Base-by-base conservation (phyloP, 2,329 filamentous ascomycete genomes). In the Bipolaris bicolor region DNA sequence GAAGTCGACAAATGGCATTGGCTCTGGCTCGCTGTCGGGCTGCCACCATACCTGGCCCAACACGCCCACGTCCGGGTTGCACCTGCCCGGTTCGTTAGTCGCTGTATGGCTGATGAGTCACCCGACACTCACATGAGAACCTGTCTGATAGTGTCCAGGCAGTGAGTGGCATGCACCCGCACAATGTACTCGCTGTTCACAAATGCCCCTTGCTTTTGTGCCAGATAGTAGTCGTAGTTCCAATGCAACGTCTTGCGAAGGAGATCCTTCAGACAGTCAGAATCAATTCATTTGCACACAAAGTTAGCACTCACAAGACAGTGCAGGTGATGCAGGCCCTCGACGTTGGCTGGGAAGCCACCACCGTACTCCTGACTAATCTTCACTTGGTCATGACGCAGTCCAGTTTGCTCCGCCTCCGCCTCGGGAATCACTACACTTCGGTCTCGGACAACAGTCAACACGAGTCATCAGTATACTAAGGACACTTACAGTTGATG, bases 21-120 rank as follows among this genome's bases (percentile, higher is more conserved):
- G 80, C 0, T 81, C 79, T 10, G 76, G 64, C 1, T 78, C 66
- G 20, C 52, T 55, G 3, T 72, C 69, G 22, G 74, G 69, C 51
- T 84, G 76, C 33, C 81, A 81, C 86, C 86, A 88, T 5, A 88
- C 80, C 63, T 88, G 85, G 11, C 85, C 85, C 0, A 88, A 77
- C 0, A 88, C 80, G 1, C 81, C 85, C 2, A 84, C 82, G 62
- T 88, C 86, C 18, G 83, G 78, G 26, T 82, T 84, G 71, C 86
- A 45, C 43, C 43, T 45, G 24, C 26, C 7, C n/a, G 5, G 16
- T 13, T 45, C 43, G 24, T 45, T 18, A 31, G 43, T 26, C 24
- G n/a, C 9, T n/a, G n/a, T 9, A 7, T 13, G 43, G 16, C 24
- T 15, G 6, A 18, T 45, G n/a, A 24, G 26, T 24, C 7, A n/a